Conservation (phyloP, 2,329 filamentous ascomycete species). For the Akanthomyces dipterigenus region DNA sequence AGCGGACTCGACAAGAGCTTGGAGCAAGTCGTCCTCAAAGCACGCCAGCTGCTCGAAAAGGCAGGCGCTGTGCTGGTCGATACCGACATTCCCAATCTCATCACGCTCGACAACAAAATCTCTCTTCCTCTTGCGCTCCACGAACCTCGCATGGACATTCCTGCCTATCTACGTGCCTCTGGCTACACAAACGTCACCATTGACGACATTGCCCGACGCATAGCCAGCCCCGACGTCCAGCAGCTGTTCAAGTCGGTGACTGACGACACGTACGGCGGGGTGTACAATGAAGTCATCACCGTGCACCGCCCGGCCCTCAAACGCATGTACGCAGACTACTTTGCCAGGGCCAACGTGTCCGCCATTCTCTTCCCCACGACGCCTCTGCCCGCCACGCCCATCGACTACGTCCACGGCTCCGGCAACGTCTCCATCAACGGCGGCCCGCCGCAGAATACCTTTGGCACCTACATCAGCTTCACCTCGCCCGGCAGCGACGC, state of each 20-base stretch:
- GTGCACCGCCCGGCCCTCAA: conserved; percentile 15
- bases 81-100: conserved; percentile 14
- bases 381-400: conserved; percentile 14
- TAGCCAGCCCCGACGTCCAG: conserved; percentile 13
- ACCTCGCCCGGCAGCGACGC: conserved; percentile 15
- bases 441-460: conserved; percentile 12
- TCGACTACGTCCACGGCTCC: conserved; percentile 12
- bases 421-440: conserved; percentile 16
- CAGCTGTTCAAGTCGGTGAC: conserved; percentile 5
- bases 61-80: conserved; percentile 14
- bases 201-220: conserved; percentile 4
- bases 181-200: conserved; percentile 2
- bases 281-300: conserved; percentile 12
- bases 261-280: neutral
- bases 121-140: conserved; percentile 9
- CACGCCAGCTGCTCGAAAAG: conserved; percentile 3
- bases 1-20: conserved; percentile 13
- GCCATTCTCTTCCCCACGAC: conserved; percentile 16
- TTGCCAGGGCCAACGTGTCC: conserved; percentile 6
- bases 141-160: conserved; percentile 12
- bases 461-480: conserved; percentile 12
- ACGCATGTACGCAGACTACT: conserved; percentile 14
- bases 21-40: conserved; percentile 5
- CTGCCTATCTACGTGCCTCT: conserved; percentile 12
- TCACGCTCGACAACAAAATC: conserved; percentile 10